A percentile compares a stretch with the other conserved stretches of the same genome.
Conservation (phyloP, 345 rosid genomes). For the Rhodamnia argentea region DNA sequence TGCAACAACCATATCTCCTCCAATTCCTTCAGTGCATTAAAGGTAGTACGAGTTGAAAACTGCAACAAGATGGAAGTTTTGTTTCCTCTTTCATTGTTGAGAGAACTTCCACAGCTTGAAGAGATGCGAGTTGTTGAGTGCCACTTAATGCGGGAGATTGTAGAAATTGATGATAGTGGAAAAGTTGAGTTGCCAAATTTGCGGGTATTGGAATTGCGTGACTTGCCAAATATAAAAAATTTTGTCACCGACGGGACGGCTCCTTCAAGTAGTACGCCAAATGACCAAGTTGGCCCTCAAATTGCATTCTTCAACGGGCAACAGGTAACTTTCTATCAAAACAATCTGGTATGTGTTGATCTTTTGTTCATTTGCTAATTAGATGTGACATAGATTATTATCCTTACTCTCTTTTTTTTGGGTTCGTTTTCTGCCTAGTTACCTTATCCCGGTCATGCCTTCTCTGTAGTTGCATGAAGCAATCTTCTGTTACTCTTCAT, state of each 20-base stretch:
- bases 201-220: neutral
- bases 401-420: too few relatives aligned
- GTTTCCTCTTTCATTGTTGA: too few relatives aligned
- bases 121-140: neutral
- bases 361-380: too few relatives aligned
- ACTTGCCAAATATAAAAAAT: neutral
- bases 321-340: neutral
- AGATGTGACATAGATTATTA: neutral
- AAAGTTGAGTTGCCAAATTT: neutral
- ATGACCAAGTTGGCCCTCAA: neutral
- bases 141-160: neutral
- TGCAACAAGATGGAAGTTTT: too few relatives aligned
- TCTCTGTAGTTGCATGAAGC: too few relatives aligned
- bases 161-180: neutral
- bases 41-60: too few relatives aligned
- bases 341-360: neutral
- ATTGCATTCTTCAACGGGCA: neutral
- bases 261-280: rapidly evolving
- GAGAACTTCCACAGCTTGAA: neutral
- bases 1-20: too few relatives aligned
- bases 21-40: too few relatives aligned
- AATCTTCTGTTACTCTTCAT: neutral
- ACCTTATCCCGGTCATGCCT: neutral
- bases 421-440: neutral
- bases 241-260: rapidly evolving